Base-by-base conservation (phyloP, 1,284 basidiomycete species). In the Pseudozyma tsukubaensis region DNA sequence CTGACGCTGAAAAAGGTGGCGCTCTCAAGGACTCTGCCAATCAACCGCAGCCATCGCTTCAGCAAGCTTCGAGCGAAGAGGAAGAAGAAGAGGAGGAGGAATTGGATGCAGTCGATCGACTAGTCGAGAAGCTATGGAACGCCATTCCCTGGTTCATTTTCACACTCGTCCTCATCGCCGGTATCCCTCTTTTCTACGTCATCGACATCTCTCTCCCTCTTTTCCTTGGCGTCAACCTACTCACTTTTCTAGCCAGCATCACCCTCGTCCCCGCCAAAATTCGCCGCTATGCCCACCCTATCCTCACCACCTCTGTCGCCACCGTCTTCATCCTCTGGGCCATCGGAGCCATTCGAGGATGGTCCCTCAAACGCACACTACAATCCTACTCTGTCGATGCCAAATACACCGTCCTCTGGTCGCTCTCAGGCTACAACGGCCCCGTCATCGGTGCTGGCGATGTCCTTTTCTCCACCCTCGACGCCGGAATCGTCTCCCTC, bases 391-490 rank as follows among this genome's bases (percentile, higher is more conserved):
- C 59, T 13, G 60, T 66, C 36, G 72, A 72, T 35, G 77, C 76
- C 5, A 78, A 77, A 44, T 81, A 80, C 45, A 64, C 69, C 3
- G 59, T 71, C 0, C 65, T 81, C 4, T 79, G 76, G 77, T 34
- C 47, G 0, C 45, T 63, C 0, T n/a, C 29, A 6, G 76, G 69
- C 14, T 81, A 81, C 61, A 50, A 7, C 0, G 80, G 80, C 3
- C 74, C 78, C 1, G 72, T 81, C 16, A 76, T 79, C 13, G 80
- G 80, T 1, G 78, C 80, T 0, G 80, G 77, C 12, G 80, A 81
- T 56, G 59, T 81, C 16, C 49, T 81, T 2, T 72, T 77, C 40
- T 73, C 68, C 1, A 76, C 75, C 3, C 66, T 81, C 1, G 80
- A 81, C 59, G 80, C 78, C 12, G 80, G 78, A 0, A 79, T 81